phyloP scores from a whole-genome alignment of 2,329 filamentous ascomycete species.

The Monilinia aucupariae region DNA sequence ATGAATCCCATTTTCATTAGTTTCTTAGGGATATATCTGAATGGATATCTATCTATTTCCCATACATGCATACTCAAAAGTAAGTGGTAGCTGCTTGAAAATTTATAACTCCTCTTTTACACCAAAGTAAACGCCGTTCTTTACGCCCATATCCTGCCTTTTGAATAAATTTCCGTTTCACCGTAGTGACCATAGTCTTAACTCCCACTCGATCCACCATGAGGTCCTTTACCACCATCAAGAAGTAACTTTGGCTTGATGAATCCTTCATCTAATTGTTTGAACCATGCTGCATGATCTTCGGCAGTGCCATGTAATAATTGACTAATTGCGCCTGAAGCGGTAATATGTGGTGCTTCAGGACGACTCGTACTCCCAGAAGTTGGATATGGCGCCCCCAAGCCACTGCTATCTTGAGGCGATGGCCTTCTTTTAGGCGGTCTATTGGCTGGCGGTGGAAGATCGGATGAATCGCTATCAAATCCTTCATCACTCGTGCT shows the following conservation, averaged over 20 bases:
- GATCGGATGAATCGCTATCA: slow-evolving; percentile 61
- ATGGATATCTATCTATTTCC: neutral
- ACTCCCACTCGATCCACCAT: slow-evolving; percentile 26
- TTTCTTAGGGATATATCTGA: neutral
- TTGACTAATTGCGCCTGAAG: slow-evolving; percentile 66
- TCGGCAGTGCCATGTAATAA: slow-evolving; percentile 72
- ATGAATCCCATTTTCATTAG: no score
- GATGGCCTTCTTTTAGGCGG: slow-evolving; percentile 22
- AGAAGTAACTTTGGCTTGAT: slow-evolving; percentile 88
- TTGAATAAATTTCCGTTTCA: slow-evolving; percentile 2
- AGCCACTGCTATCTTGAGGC: slow-evolving; percentile 17
- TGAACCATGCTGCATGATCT: slow-evolving; percentile 85
- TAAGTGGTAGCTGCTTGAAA: neutral
- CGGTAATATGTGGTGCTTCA: slow-evolving; percentile 51
- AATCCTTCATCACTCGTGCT: slow-evolving; percentile 49
- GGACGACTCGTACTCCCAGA: slow-evolving; percentile 29
- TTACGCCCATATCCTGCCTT: slow-evolving; percentile 15
- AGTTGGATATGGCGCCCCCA: slow-evolving; percentile 32
- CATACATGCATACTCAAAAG: slow-evolving; percentile 3
- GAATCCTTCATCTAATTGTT: slow-evolving; percentile 89
- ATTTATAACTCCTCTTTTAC: slow-evolving; percentile 9
- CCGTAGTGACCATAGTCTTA: neutral
- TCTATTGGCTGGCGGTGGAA: slow-evolving; percentile 53
- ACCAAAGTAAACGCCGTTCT: slow-evolving; percentile 10
- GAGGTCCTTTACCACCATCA: slow-evolving; percentile 50